Evolutionary conservation across 495 filamentous ascomycete species (phyloP).

Genomic region (Alectoria sarmentosa): DNA sequence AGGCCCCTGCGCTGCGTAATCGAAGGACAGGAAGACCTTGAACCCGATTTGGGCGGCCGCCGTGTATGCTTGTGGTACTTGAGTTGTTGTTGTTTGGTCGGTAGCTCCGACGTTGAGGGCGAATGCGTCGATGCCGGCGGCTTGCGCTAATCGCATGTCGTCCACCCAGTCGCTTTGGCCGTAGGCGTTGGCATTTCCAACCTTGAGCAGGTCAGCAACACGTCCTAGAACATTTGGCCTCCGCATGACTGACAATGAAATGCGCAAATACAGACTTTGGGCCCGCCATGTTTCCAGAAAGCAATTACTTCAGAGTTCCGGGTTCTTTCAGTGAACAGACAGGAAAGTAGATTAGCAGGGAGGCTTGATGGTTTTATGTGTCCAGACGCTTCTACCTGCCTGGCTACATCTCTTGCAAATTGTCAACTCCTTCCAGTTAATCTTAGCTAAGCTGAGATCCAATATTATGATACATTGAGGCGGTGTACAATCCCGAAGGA

Average conservation of each 20-base stretch:
- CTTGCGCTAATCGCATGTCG: conserved; percentile 54
- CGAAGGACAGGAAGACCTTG: conserved; percentile 62
- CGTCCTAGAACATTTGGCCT: background rate
- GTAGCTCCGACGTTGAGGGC: conserved; percentile 58
- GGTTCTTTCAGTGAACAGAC: too few species aligned
- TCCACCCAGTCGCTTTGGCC: conserved; percentile 42
- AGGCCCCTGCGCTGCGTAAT: conserved; percentile 39
- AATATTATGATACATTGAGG: background rate
- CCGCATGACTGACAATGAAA: background rate
- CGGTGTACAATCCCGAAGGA: conserved; percentile 1
- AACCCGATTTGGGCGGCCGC: conserved; percentile 52
- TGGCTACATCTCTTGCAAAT: background rate
- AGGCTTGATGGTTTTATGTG: background rate
- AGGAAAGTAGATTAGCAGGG: too few species aligned
- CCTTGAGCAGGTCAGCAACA: background rate
- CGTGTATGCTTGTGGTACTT: conserved; percentile 48
- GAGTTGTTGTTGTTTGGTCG: conserved; percentile 41
- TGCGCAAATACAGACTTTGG: conserved; percentile 3
- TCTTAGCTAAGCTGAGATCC: background rate
- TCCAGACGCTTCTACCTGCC: too few species aligned
- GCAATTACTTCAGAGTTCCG: too few species aligned
- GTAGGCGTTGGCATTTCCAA: background rate
- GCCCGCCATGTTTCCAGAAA: background rate
- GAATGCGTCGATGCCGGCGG: conserved; percentile 62
- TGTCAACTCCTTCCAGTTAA: background rate